A percentile compares a stretch with the other conserved stretches of the same genome.
phyloP scores from a whole-genome alignment of 441 rosid genomes.

The Aleurites moluccanus region DNA sequence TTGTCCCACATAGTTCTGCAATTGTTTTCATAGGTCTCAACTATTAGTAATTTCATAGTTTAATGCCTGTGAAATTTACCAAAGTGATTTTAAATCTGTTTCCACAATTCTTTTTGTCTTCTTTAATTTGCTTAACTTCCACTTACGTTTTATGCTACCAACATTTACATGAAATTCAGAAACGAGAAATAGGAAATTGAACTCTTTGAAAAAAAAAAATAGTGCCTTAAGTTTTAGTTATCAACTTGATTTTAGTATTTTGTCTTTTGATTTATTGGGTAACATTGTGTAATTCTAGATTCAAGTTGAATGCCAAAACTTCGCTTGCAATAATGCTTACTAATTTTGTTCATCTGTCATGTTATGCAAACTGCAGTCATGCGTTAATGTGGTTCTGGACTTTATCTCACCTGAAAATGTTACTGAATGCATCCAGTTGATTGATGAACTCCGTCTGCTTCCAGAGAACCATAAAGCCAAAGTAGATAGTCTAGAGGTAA shows the following conservation, averaged over 20 bases:
- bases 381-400: slow-evolving; percentile 85
- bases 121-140: neutral
- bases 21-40: slow-evolving; percentile 6
- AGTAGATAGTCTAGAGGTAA: slow-evolving; percentile 73
- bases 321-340: slow-evolving; percentile 6
- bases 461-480: slow-evolving; percentile 70
- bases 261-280: neutral
- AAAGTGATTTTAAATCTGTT: neutral
- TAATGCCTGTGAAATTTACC: too few species aligned
- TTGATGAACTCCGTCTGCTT: slow-evolving; percentile 69
- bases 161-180: too few species aligned
- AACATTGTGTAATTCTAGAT: neutral
- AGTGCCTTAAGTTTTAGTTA: neutral
- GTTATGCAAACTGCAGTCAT: slow-evolving; percentile 56
- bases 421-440: slow-evolving; percentile 57
- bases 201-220: too few species aligned
- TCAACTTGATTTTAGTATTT: neutral
- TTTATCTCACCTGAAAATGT: slow-evolving; percentile 90
- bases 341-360: slow-evolving; percentile 14
- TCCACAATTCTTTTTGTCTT: neutral
- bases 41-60: neutral
- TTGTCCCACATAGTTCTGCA: neutral
- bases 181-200: too few species aligned
- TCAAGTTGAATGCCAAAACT: slow-evolving; percentile 1
- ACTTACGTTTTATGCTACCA: neutral